Conservation (phyloP, 257 asterid species). For the Nicotiana tabacum region DNA sequence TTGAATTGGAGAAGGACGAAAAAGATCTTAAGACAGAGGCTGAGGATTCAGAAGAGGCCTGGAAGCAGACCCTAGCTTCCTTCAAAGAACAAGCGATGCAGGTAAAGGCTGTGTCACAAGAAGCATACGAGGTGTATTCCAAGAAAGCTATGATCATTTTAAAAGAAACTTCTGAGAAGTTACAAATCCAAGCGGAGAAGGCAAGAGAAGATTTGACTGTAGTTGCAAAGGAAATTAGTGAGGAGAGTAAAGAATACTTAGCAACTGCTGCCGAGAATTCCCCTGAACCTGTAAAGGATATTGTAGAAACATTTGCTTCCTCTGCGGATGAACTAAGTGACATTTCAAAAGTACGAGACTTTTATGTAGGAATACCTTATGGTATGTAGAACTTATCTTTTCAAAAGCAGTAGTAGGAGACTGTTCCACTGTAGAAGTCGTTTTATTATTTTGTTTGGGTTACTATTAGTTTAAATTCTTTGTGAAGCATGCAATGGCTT, state of each 20-base stretch:
- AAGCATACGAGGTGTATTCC: slow-evolving; percentile 70
- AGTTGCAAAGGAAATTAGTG: slow-evolving; percentile 64
- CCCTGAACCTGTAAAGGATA: slow-evolving; percentile 78
- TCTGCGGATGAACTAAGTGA: slow-evolving; percentile 58
- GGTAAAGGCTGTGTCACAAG: slow-evolving; percentile 63
- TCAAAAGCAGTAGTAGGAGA: background rate
- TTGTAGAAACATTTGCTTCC: slow-evolving; percentile 67
- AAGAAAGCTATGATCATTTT: slow-evolving; percentile 54
- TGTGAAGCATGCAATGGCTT: background rate
- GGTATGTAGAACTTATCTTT: slow-evolving; percentile 37
- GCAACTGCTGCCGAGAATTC: slow-evolving; percentile 63
- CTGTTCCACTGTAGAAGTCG: background rate
- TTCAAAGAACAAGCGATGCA: slow-evolving; percentile 76
- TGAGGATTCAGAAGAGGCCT: slow-evolving; percentile 61
- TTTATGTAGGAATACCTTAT: slow-evolving; percentile 84
- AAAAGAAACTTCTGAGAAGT: slow-evolving; percentile 68
- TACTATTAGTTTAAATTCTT: background rate
- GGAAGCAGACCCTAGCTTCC: slow-evolving; percentile 66
- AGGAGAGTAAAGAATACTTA: slow-evolving; percentile 64
- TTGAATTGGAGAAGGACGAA: slow-evolving; percentile 45
- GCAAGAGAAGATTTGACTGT: slow-evolving; percentile 63
- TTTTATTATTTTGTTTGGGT: background rate
- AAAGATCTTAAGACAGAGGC: slow-evolving; percentile 37
- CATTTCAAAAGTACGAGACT: slow-evolving; percentile 65
- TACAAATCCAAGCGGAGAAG: slow-evolving; percentile 74